Evolutionary conservation across 495 filamentous ascomycete species (phyloP), one percentile per base, ranked within the genome.

Genomic region (Aspergillus leporis): DNA sequence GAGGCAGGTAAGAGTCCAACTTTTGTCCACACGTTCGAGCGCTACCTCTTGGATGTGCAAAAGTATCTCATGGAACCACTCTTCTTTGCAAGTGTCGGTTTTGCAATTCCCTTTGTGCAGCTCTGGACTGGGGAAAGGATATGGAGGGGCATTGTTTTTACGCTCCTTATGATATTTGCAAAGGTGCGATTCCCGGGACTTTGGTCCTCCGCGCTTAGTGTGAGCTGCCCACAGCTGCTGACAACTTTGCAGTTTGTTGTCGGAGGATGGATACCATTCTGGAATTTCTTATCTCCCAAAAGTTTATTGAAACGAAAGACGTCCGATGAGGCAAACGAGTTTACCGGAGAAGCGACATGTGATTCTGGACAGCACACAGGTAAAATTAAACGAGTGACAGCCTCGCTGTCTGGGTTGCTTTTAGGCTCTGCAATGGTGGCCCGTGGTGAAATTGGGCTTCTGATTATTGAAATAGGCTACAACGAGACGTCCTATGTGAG

Each of bases 371-470:
- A n/a, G n/a, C n/a, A n/a, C n/a, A n/a, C n/a, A n/a, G n/a, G n/a
- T n/a, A n/a, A n/a, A n/a, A n/a, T n/a, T n/a, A n/a, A n/a, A n/a
- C n/a, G n/a, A n/a, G n/a, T n/a, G n/a, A n/a, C n/a, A n/a, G n/a
- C n/a, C n/a, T n/a, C n/a, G 55, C 83, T 84, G 4, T 76, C 83
- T 0, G 69, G 74, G 0, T 78, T 86, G 13, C 63, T 90, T n/a
- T 50, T 74, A 5, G 78, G 79, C 5, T 71, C 71, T 32, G 81
- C 87, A 0, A 93, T 92, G 88, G 83, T 87, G 0, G 83, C 89
- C 0, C 83, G 88, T 16, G 90, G 90, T 13, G 90, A 94, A 65
- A 91, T 93, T 40, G 88, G 89, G 0, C 87, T 91, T 41, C 70
- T 92, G 21, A 90, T 93, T 47, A 85, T 87, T 16, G 83, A 89